Evolutionary conservation across 2,329 filamentous ascomycete genomes (phyloP).

Genomic region (Pseudonectria foliicola): DNA sequence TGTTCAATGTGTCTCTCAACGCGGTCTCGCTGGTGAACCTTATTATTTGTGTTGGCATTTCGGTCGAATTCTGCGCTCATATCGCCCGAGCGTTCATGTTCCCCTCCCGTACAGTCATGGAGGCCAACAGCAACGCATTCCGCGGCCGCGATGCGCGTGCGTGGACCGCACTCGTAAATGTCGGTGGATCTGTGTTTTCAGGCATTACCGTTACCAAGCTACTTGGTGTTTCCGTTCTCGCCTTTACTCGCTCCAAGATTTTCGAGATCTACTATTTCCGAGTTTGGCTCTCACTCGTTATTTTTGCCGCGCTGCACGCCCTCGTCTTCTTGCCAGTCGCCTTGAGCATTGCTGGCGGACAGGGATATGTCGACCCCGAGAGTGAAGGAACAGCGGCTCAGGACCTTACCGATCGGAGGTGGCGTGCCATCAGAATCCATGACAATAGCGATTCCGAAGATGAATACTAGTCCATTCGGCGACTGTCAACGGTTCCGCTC

Average conservation of each 20-base stretch:
- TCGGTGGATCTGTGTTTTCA: conserved; percentile 89
- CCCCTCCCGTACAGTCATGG: conserved; percentile 74
- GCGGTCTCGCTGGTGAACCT: conserved; percentile 93
- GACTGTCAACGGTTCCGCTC: not conserved
- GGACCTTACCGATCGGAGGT: conserved; percentile 73
- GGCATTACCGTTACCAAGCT: conserved; percentile 96
- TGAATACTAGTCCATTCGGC: conserved; percentile 32
- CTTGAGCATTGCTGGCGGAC: conserved; percentile 76
- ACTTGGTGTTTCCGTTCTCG: conserved; percentile 82
- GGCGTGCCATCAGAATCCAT: conserved; percentile 69
- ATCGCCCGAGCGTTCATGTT: conserved; percentile 95
- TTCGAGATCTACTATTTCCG: conserved; percentile 99
- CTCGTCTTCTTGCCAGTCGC: conserved; percentile 87
- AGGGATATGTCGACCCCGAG: conserved; percentile 82
- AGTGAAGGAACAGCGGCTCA: conserved; percentile 83
- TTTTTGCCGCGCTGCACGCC: conserved; percentile 83
- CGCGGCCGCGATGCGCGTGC: conserved; percentile 76
- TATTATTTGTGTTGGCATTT: conserved; percentile 94
- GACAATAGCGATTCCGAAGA: conserved; percentile 71
- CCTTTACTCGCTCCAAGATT: conserved; percentile 95
- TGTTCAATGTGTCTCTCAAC: conserved; percentile 83
- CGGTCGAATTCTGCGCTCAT: conserved; percentile 95
- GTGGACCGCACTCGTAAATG: conserved; percentile 90
- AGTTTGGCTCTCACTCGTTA: conserved; percentile 85
- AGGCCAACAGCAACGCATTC: conserved; percentile 67